Conservation (phyloP, 148 eudicot species). For the Vaccinium darrowii region DNA sequence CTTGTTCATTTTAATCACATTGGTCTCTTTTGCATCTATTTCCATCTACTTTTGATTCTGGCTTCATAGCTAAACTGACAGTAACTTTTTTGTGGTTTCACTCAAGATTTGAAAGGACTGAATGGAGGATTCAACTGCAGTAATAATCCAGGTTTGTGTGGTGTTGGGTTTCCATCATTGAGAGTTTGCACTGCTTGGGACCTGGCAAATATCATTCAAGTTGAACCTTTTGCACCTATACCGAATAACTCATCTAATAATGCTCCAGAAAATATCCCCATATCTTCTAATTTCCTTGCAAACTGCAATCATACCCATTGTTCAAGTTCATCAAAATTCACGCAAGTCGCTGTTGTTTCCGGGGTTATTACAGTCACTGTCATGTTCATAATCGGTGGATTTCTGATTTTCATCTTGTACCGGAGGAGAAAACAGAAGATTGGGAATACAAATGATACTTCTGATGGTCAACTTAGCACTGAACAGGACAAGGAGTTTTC, state of each 20-base stretch:
- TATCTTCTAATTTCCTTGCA: conserved; percentile 25
- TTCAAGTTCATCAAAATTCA: conserved; percentile 43
- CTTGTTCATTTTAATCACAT: neutral
- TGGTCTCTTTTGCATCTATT: neutral
- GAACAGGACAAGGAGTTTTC: conserved; percentile 42
- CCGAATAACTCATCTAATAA: conserved; percentile 20
- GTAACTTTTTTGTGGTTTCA: conserved; percentile 4
- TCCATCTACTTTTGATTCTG: neutral
- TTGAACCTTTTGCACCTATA: conserved; percentile 36
- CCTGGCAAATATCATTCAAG: conserved; percentile 35
- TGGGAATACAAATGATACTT: conserved; percentile 41
- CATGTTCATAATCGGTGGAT: conserved; percentile 35
- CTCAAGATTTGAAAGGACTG: conserved; percentile 64
- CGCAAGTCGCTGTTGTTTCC: conserved; percentile 35
- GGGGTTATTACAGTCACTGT: conserved; percentile 40
- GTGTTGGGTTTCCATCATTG: conserved; percentile 48
- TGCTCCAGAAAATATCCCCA: conserved; percentile 22
- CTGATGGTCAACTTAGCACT: conserved; percentile 55
- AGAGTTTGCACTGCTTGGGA: conserved; percentile 69
- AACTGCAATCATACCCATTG: conserved; percentile 40
- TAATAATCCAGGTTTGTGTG: conserved; percentile 74
- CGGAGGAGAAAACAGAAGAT: conserved; percentile 77
- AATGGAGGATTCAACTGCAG: conserved; percentile 45
- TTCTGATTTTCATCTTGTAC: conserved; percentile 35
- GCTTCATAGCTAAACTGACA: neutral